These are phyloP conservation scores for Dendrobium officinale DNA, from an alignment of 106 monocot species.

Conservation along the genomic window DNA sequence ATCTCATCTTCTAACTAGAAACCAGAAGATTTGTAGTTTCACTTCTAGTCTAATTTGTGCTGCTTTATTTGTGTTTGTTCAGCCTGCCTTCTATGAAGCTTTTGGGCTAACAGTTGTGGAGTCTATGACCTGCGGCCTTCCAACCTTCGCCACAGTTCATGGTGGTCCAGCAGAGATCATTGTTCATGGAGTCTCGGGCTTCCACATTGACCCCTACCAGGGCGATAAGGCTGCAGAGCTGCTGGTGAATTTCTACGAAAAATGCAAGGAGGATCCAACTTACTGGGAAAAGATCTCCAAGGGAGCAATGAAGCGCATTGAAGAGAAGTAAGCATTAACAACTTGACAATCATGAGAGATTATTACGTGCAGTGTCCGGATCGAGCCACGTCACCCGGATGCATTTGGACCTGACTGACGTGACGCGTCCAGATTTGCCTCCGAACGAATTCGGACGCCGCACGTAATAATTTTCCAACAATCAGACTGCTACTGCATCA, in stretches of 20 bases:
- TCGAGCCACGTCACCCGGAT: no score
- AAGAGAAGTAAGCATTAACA: constrained; percentile 22
- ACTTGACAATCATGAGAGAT: no score
- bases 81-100: constrained; percentile 42
- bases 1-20: not conserved
- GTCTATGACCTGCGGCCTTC: constrained; percentile 35
- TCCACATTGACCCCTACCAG: constrained; percentile 14
- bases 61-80: not conserved
- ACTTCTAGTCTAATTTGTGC: no score
- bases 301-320: constrained; percentile 23
- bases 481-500: no score
- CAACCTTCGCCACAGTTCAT: constrained; percentile 29
- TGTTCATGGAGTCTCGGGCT: constrained; percentile 23
- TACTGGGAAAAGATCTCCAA: constrained; percentile 30
- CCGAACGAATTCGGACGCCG: no score
- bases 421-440: no score
- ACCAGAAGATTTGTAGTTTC: no score
- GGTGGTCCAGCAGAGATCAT: constrained; percentile 41
- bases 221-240: constrained; percentile 31
- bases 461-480: no score
- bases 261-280: constrained; percentile 18
- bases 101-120: constrained; percentile 38
- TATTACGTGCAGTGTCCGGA: no score
- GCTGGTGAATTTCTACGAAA: constrained; percentile 29
- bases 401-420: no score